Percentiles rank a stretch among this genome's conserved stretches.
phyloP scores from a whole-genome alignment of 768 basidiomycete genomes.

The Suillus ampliporus region DNA sequence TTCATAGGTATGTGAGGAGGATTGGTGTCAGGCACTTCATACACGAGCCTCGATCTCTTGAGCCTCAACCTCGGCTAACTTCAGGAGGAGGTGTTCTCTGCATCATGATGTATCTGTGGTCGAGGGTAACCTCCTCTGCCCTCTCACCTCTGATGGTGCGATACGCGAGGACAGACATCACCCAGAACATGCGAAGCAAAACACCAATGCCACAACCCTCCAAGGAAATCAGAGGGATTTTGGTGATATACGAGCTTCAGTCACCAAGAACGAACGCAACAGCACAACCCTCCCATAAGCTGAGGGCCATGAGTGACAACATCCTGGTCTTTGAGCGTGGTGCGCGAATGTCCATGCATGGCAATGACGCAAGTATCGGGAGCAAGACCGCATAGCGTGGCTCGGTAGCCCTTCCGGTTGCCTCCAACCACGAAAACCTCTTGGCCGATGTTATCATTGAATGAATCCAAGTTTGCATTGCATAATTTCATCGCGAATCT shows the following conservation, averaged over 20 bases:
- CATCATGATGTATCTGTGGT: slow-evolving; percentile 44
- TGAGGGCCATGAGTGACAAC: slow-evolving; percentile 57
- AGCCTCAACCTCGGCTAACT: slow-evolving; percentile 19
- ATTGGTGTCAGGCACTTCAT: background rate
- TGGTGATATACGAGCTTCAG: slow-evolving; percentile 24
- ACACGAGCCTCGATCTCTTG: slow-evolving; percentile 12
- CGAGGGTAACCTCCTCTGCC: slow-evolving; percentile 46
- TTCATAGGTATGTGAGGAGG: background rate
- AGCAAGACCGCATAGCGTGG: too few species aligned
- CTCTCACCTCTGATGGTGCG: slow-evolving; percentile 57
- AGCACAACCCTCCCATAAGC: slow-evolving; percentile 83
- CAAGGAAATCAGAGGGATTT: slow-evolving; percentile 8
- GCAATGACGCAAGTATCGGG: too few species aligned
- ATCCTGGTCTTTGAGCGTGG: background rate
- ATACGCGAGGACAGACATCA: slow-evolving; percentile 63
- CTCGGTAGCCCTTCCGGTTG: too few species aligned
- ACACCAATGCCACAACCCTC: slow-evolving; percentile 86
- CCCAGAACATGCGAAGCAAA: slow-evolving; percentile 81
- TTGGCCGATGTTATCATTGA: too few species aligned
- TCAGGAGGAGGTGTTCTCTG: slow-evolving; percentile 59
- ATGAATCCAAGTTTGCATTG: too few species aligned
- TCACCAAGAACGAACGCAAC: slow-evolving; percentile 84
- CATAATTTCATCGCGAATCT: too few species aligned
- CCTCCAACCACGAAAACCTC: too few species aligned
- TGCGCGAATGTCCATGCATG: too few species aligned